phyloP scores from a whole-genome alignment of 2,329 filamentous ascomycete species.

The Verticillium zaregamsianum region DNA sequence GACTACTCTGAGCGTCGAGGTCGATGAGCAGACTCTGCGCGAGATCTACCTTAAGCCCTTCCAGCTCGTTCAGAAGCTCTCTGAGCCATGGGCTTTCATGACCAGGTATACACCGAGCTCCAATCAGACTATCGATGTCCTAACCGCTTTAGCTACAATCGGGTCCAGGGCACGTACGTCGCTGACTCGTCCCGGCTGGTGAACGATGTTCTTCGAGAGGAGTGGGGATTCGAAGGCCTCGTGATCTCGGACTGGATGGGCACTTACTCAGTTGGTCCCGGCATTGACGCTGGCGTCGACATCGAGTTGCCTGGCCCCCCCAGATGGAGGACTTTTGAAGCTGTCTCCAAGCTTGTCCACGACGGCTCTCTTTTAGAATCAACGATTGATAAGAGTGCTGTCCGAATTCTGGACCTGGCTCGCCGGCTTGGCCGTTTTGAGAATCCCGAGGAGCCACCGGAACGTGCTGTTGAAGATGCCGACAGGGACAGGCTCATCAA shows the following conservation, averaged over 20 bases:
- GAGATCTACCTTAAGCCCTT: slow-evolving; percentile 56
- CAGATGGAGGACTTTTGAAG: slow-evolving; percentile 21
- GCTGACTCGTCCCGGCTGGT: slow-evolving; percentile 49
- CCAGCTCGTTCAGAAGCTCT: slow-evolving; percentile 37
- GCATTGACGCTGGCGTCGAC: slow-evolving; percentile 47
- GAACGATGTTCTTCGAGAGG: slow-evolving; percentile 44
- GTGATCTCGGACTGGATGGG: slow-evolving; percentile 58
- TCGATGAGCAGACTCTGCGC: slow-evolving; percentile 24
- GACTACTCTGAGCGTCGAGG: slow-evolving; percentile 22
- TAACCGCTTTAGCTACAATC: slow-evolving; percentile 43
- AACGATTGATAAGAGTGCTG: slow-evolving; percentile 49
- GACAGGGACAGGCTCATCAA: slow-evolving; percentile 52
- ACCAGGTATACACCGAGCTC: neutral
- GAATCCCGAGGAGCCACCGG: slow-evolving; percentile 39
- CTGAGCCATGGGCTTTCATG: neutral
- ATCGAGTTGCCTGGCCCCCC: slow-evolving; percentile 57
- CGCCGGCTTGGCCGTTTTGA: slow-evolving; percentile 53
- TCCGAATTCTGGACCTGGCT: slow-evolving; percentile 52
- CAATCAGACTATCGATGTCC: no score
- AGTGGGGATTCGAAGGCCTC: slow-evolving; percentile 55
- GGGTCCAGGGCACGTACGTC: slow-evolving; percentile 52
- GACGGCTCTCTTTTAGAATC: neutral
- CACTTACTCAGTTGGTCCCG: slow-evolving; percentile 48
- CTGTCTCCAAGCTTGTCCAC: neutral
- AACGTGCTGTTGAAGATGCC: neutral